phyloP scores from a whole-genome alignment of 2,329 filamentous ascomycete genomes.

The Thermothelomyces thermophilus region DNA sequence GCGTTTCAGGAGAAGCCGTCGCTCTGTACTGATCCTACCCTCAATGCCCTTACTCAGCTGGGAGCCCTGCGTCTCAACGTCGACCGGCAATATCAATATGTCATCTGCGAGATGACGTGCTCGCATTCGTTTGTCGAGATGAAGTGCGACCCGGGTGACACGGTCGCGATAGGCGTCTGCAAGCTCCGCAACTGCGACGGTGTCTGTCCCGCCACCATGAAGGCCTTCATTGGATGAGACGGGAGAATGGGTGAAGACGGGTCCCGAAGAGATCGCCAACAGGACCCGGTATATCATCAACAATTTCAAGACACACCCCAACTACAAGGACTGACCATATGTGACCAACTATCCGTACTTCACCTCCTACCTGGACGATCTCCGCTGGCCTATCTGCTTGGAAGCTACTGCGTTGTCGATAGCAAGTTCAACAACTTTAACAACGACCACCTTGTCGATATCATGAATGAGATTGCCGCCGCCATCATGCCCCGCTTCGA shows the following conservation, averaged over 20 bases:
- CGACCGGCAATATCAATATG: constrained; percentile 33
- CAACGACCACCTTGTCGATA: constrained; percentile 16
- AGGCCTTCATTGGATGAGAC: constrained; percentile 27
- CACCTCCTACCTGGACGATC: constrained; percentile 30
- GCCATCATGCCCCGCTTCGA: constrained; percentile 28
- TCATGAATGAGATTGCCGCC: constrained; percentile 23
- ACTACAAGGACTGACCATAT: constrained; percentile 27
- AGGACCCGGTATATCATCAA: constrained; percentile 30
- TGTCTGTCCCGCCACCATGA: constrained; percentile 29
- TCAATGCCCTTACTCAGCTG: constrained; percentile 38
- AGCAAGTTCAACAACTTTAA: constrained; percentile 24
- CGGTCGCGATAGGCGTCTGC: constrained; percentile 22
- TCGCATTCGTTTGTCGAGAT: constrained; percentile 28
- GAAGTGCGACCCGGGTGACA: constrained; percentile 16
- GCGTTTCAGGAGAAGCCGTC: constrained; percentile 4
- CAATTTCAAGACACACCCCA: constrained; percentile 26
- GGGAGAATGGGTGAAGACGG: constrained; percentile 20
- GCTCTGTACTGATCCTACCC: constrained; percentile 23
- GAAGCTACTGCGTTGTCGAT: constrained; percentile 31
- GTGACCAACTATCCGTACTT: constrained; percentile 28
- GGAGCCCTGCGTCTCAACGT: constrained; percentile 33
- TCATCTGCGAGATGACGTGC: constrained; percentile 37
- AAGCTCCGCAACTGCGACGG: constrained; percentile 27
- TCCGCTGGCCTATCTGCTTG: constrained; percentile 28
- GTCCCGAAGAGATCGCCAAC: constrained; percentile 27